Evolutionary conservation across 306 rosid genomes (phyloP).

Genomic region (Quillaja saponaria): DNA sequence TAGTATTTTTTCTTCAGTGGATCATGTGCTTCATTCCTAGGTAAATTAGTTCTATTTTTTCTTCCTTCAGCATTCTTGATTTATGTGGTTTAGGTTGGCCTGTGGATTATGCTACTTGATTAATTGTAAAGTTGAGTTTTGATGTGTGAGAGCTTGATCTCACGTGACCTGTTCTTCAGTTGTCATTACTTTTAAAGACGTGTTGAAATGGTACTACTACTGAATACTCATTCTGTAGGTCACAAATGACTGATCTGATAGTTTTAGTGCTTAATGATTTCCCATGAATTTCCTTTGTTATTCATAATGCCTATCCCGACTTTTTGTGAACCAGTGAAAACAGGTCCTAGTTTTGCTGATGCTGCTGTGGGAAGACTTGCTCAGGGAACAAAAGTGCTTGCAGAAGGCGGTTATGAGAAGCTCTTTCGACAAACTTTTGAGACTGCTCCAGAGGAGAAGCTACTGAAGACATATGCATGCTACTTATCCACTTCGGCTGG

Average conservation of each 20-base stretch:
- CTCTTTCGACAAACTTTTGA: conserved; percentile 78
- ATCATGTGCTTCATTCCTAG: no score
- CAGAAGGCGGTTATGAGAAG: conserved; percentile 98
- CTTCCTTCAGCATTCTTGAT: no score
- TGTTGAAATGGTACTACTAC: not conserved
- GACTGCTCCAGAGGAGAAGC: conserved; percentile 82
- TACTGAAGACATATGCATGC: conserved; percentile 82
- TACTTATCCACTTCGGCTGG: conserved; percentile 97
- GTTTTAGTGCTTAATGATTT: not conserved
- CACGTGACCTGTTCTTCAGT: not conserved
- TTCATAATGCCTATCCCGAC: not conserved
- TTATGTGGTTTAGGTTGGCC: no score
- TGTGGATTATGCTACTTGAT: no score
- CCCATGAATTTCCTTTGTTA: conserved; percentile 5
- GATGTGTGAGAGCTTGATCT: not conserved
- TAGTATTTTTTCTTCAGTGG: no score
- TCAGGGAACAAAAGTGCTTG: conserved; percentile 90
- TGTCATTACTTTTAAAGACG: not conserved
- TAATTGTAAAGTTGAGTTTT: no score
- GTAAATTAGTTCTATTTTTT: no score
- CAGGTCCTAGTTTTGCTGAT: conserved; percentile 93
- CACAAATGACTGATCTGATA: not conserved
- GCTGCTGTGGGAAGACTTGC: conserved; percentile 98
- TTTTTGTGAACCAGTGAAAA: conserved; percentile 65
- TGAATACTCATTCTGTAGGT: no score